phyloP scores from a whole-genome alignment of 352 stramenopile genomes.

The Globisporangium irregulare region DNA sequence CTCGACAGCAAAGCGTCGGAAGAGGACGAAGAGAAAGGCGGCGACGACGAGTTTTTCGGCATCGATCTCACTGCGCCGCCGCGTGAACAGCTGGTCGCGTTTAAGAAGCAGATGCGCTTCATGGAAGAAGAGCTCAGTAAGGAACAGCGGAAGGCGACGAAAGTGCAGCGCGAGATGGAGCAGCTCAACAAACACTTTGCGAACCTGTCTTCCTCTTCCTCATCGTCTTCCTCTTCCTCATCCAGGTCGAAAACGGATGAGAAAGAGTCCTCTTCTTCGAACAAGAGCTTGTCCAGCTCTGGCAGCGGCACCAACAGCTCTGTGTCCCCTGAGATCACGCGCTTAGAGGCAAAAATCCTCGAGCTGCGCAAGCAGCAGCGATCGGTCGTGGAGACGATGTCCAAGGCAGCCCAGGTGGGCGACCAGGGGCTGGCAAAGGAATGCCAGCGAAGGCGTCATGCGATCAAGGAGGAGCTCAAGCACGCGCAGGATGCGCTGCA shows the following conservation, averaged over 20 bases:
- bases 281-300: slow-evolving; percentile 26
- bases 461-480: slow-evolving; percentile 79
- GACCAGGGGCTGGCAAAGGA: slow-evolving; percentile 76
- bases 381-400: slow-evolving; percentile 63
- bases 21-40: slow-evolving; percentile 46
- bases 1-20: slow-evolving; percentile 43
- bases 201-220: slow-evolving; percentile 39
- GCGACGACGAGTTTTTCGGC: slow-evolving; percentile 76
- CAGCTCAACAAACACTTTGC: slow-evolving; percentile 77
- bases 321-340: slow-evolving; percentile 47
- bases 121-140: slow-evolving; percentile 82
- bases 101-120: slow-evolving; percentile 67
- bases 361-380: slow-evolving; percentile 80
- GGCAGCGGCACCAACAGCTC: slow-evolving; percentile 24
- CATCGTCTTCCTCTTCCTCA: slow-evolving; percentile 18
- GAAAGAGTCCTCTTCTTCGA: slow-evolving; percentile 24
- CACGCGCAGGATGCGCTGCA: slow-evolving; percentile 67
- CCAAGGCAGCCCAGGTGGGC: slow-evolving; percentile 64
- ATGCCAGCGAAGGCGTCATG: slow-evolving; percentile 64
- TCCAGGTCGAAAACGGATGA: slow-evolving; percentile 24
- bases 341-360: slow-evolving; percentile 67
- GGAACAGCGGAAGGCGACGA: slow-evolving; percentile 69
- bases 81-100: slow-evolving; percentile 48
- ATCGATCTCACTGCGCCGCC: slow-evolving; percentile 61
- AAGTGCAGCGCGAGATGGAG: slow-evolving; percentile 83